These are phyloP conservation scores for Rossbeevera mucosa DNA, from an alignment of 768 basidiomycete species.

Conservation along the genomic window DNA sequence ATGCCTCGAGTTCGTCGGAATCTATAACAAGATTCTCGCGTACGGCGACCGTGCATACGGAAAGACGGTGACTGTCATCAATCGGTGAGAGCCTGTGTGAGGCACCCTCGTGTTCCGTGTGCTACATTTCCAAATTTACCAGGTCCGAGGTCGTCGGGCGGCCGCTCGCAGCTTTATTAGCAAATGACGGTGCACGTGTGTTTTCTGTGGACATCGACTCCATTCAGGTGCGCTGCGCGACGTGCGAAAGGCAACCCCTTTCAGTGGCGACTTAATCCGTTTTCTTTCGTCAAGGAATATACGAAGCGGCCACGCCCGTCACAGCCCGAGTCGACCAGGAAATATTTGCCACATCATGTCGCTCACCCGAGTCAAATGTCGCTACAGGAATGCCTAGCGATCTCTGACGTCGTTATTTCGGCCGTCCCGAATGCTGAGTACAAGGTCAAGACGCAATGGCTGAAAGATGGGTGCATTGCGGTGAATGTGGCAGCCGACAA, in stretches of 20 bases:
- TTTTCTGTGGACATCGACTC: constrained; percentile 95
- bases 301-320: constrained; percentile 74
- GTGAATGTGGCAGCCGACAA: constrained; percentile 92
- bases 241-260: not conserved
- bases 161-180: constrained; percentile 89
- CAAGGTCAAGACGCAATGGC: constrained; percentile 82
- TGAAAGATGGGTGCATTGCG: constrained; percentile 93
- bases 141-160: constrained; percentile 97
- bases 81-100: constrained; percentile 53
- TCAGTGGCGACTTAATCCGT: not conserved
- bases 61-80: constrained; percentile 89
- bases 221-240: constrained; percentile 57
- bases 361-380: constrained; percentile 65
- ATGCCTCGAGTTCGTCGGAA: constrained; percentile 82
- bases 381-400: constrained; percentile 72
- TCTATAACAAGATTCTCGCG: constrained; percentile 88
- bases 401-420: constrained; percentile 91
- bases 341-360: constrained; percentile 82
- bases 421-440: constrained; percentile 85
- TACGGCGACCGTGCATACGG: constrained; percentile 96
- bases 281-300: constrained; percentile 56
- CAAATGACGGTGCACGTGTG: constrained; percentile 95
- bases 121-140: not conserved
- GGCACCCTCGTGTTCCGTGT: not conserved
- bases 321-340: constrained; percentile 38